Evolutionary conservation across 2,329 filamentous ascomycete genomes (phyloP).

Genomic region (Chaetoscypha palmicola): DNA sequence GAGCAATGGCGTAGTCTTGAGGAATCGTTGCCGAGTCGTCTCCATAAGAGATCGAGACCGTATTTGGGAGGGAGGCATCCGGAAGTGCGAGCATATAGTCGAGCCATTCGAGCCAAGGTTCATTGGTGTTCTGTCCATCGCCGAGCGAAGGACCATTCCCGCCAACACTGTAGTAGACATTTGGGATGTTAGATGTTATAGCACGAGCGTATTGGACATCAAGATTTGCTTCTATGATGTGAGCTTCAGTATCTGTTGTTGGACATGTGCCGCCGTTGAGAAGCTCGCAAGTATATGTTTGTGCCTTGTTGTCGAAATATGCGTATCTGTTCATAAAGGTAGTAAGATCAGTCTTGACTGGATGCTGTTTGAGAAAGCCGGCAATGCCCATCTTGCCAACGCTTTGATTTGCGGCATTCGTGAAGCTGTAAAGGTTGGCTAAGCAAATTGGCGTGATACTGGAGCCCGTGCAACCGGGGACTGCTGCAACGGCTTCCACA

Average conservation of each 20-base stretch:
- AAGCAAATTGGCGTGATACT: slow-evolving; percentile 27
- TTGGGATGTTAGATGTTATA: slow-evolving; percentile 46
- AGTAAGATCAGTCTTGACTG: slow-evolving; percentile 23
- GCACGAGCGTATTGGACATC: slow-evolving; percentile 51
- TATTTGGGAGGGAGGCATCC: slow-evolving; percentile 49
- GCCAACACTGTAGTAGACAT: slow-evolving; percentile 49
- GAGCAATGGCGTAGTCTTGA: slow-evolving; percentile 44
- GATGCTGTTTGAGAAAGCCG: slow-evolving; percentile 26
- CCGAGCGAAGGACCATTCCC: slow-evolving; percentile 48
- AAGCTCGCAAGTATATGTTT: slow-evolving; percentile 31
- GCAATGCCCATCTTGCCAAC: slow-evolving; percentile 25
- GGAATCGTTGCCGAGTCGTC: slow-evolving; percentile 48
- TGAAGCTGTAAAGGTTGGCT: slow-evolving; percentile 27
- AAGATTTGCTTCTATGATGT: slow-evolving; percentile 46
- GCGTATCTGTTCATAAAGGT: slow-evolving; percentile 26
- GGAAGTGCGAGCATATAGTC: slow-evolving; percentile 48
- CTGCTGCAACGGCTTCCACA: slow-evolving; percentile 12
- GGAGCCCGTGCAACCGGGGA: slow-evolving; percentile 23
- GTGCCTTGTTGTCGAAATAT: slow-evolving; percentile 19
- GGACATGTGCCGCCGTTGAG: slow-evolving; percentile 30
- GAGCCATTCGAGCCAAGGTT: slow-evolving; percentile 60
- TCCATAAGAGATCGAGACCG: slow-evolving; percentile 51
- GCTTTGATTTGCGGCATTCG: slow-evolving; percentile 14
- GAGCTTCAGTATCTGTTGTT: slow-evolving; percentile 13
- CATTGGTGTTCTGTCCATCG: slow-evolving; percentile 47